phyloP scores from a whole-genome alignment of 2,329 filamentous ascomycete species.

The Alternaria tenuissima region DNA sequence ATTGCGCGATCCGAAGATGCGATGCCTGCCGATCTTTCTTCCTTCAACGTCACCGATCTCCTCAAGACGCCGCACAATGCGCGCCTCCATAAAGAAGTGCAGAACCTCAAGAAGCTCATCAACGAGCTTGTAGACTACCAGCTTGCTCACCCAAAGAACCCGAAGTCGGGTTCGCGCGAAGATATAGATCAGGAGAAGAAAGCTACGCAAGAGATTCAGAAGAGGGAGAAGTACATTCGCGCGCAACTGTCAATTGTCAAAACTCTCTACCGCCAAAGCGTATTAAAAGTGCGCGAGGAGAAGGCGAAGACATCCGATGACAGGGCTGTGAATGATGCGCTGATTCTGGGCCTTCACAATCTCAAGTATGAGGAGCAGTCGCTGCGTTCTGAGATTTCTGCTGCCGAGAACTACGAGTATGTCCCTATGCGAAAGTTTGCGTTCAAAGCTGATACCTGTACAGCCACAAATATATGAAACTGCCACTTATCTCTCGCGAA shows the following conservation, averaged over 20 bases:
- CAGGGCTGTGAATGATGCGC: slow-evolving; percentile 86
- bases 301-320: slow-evolving; percentile 87
- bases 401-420: slow-evolving; percentile 91
- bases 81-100: slow-evolving; percentile 41
- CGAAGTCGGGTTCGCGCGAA: slow-evolving; percentile 28
- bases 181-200: slow-evolving; percentile 38
- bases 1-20: slow-evolving; percentile 9
- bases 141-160: slow-evolving; percentile 33
- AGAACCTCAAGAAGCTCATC: slow-evolving; percentile 43
- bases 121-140: slow-evolving; percentile 46
- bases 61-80: slow-evolving; percentile 43
- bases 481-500: slow-evolving; percentile 84
- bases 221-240: slow-evolving; percentile 75
- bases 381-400: slow-evolving; percentile 85
- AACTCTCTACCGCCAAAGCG: slow-evolving; percentile 81
- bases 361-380: slow-evolving; percentile 96
- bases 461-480: slow-evolving; percentile 85
- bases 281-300: slow-evolving; percentile 82
- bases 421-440: slow-evolving; percentile 48
- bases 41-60: slow-evolving; percentile 35
- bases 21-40: slow-evolving; percentile 25
- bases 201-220: slow-evolving; percentile 34
- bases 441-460: slow-evolving; percentile 20
- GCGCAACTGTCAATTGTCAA: slow-evolving; percentile 68
- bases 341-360: slow-evolving; percentile 94